Evolutionary conservation across 768 basidiomycete genomes (phyloP).

Genomic region (Hericium rajendrae): DNA sequence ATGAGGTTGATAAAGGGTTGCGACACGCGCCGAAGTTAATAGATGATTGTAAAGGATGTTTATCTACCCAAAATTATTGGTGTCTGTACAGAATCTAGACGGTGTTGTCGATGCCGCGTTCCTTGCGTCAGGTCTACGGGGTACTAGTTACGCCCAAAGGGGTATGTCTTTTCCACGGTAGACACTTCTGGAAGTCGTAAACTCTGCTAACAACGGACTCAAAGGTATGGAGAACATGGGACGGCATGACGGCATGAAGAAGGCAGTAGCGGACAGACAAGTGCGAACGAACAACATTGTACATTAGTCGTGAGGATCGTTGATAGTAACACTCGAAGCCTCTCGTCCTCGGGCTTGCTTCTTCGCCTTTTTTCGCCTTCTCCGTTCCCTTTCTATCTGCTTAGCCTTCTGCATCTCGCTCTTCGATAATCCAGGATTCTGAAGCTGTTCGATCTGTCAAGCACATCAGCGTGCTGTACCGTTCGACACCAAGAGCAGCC

Average conservation of each 20-base stretch:
- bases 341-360: constrained; percentile 14
- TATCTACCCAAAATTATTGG: too few relatives aligned
- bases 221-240: too few relatives aligned
- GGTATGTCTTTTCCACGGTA: neutral
- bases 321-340: neutral
- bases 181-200: too few relatives aligned
- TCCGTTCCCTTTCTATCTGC: constrained; percentile 28
- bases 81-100: too few relatives aligned
- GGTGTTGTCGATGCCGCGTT: too few relatives aligned
- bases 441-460: constrained; percentile 54
- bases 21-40: neutral
- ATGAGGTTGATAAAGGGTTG: neutral
- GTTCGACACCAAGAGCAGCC: neutral
- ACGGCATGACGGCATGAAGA: too few relatives aligned
- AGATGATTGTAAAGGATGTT: too few relatives aligned
- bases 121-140: neutral
- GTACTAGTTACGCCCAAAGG: neutral
- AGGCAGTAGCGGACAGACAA: too few relatives aligned
- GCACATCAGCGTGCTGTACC: neutral
- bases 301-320: too few relatives aligned
- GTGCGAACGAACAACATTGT: too few relatives aligned
- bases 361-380: constrained; percentile 22
- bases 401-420: constrained; percentile 26
- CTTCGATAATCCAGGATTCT: constrained; percentile 45
- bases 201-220: too few relatives aligned